These are phyloP conservation scores for Colletotrichum lindemuthianum DNA, from an alignment of 2,329 filamentous ascomycete species.

Conservation along the genomic window DNA sequence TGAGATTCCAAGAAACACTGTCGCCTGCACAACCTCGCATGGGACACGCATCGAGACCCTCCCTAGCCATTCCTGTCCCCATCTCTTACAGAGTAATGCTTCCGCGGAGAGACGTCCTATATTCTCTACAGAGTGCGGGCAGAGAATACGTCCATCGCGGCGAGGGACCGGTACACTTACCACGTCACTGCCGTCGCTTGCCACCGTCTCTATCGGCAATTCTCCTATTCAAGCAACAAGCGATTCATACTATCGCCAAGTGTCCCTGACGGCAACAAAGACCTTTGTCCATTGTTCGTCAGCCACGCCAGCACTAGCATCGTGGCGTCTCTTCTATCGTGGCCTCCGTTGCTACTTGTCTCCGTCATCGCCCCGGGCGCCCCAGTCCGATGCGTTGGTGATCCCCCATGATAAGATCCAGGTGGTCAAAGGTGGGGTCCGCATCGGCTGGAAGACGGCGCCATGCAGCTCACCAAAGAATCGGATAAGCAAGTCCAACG, in stretches of 20 bases:
- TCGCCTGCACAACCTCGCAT: conserved; percentile 5
- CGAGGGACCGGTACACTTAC: no score
- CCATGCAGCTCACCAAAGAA: conserved; percentile 7
- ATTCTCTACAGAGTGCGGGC: no score
- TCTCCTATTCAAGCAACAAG: no score
- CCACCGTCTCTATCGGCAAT: neutral
- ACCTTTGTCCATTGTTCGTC: conserved; percentile 10
- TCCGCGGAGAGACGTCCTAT: no score
- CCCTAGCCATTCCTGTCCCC: neutral
- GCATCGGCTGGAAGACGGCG: conserved; percentile 13
- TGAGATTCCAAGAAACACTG: conserved; percentile 3
- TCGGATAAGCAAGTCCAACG: conserved; percentile 1
- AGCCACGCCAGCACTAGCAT: no score
- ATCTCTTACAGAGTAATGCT: neutral
- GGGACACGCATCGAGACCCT: neutral
- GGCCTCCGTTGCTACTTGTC: conserved; percentile 1
- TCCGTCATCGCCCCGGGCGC: conserved; percentile 5
- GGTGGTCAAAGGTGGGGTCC: conserved; percentile 9
- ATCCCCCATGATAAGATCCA: conserved; percentile 19
- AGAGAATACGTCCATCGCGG: no score
- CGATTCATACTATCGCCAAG: no score
- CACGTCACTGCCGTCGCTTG: neutral
- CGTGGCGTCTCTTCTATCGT: neutral
- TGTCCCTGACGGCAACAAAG: conserved; percentile 1
- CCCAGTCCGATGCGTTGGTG: conserved; percentile 25